Base-by-base conservation (phyloP, 805 yeast species). In the Kodamaea leandrae region DNA sequence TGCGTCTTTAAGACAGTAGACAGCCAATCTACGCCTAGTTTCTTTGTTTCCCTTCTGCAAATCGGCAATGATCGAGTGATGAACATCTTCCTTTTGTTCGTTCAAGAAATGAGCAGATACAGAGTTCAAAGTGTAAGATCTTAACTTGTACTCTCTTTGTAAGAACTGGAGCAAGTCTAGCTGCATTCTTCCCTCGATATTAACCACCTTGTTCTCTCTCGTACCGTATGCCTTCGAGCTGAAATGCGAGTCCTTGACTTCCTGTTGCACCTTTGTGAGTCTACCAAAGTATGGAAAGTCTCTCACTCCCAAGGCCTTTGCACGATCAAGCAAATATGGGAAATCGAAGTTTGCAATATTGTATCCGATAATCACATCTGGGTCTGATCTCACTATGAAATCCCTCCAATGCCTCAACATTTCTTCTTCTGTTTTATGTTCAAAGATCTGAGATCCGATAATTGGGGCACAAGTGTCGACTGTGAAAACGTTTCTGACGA, bases 81-180 rank as follows among this genome's bases (percentile, higher is more conserved):
- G 98, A 8, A 93, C 99, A 58, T 93, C 99, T 66, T 93, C 99
- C 55, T 93, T 93, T 54, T 93, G 99, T 56, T 95, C 99, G 19
- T 86, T 87, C 51, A 93, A 61, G 56, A 95, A 93, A 54, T 88
- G 88, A 0, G 98, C 95, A 4, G 96, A 86, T 0, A 93, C 99
- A 0, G 97, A 86, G 63, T 93, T 93, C 61, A 93, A 72, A 0
- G 99, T 90, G 64, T 93, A 93, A 2, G 96, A 86, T 62, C 99
- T 78, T 53, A 93, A 72, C 60, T 93, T 95, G 64, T 88, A 89
- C 59, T 93, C 99, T 60, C 99, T 80, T 61, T 90, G 96, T 47
- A 88, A 78, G 57, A 89, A 90, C 53, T 91, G 98, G 28, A 93
- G 74, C 58, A 93, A 68, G 70, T 93, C 99, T 50, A 93, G 69